Evolutionary conservation across 2,329 filamentous ascomycete species (phyloP), one percentile per base, ranked within the genome.

Genomic region (Laburnicola sp.): DNA sequence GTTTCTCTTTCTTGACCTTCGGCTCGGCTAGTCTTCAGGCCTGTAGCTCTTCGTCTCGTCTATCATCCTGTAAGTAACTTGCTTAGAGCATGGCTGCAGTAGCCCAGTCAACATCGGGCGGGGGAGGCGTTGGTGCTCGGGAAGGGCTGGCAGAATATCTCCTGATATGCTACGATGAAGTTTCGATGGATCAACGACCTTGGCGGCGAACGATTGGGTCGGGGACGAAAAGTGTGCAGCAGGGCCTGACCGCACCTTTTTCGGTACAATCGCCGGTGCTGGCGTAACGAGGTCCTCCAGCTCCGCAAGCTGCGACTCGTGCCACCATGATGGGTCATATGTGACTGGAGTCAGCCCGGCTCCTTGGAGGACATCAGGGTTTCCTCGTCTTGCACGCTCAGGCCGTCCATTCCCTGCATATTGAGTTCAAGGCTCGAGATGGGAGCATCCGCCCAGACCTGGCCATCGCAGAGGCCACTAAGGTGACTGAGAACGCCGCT

Each of bases 401-500:
- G 65, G 3, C 73, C 71, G 23, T 76, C 79, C 30, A 80, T 72
- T 58, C 75, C 80, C 57, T 80, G 77, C 81, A 86, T 86, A 55
- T 86, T 84, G 42, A 77, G 78, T 9, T 77, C 9, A 86, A 74
- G 0, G 82, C 80, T 46, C 71, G 75, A 34, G 61, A 57, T 35
- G 68, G 66, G 28, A 71, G 74, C 46, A 1, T 66, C 55, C 5
- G 57, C 56, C 23, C 50, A 63, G 6, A 68, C 57, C 51, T 74
- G 66, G 79, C 82, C 77, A 35, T 84, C 84, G 35, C 85, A 85
- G 34, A 99, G 80, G 4, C 93, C 94, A 60, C 89, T 90, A 16
- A 99, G 71, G 72, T 99, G 94, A 70, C 92, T 96, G 51, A 97
- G 76, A 2, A 97, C 86, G 38, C 94, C 94, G 30, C 91, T 96